A percentile compares a stretch with the other conserved stretches of the same genome.
Conservation (phyloP, 2,329 filamentous ascomycete genomes). For the Pestalotiopsis fici region DNA sequence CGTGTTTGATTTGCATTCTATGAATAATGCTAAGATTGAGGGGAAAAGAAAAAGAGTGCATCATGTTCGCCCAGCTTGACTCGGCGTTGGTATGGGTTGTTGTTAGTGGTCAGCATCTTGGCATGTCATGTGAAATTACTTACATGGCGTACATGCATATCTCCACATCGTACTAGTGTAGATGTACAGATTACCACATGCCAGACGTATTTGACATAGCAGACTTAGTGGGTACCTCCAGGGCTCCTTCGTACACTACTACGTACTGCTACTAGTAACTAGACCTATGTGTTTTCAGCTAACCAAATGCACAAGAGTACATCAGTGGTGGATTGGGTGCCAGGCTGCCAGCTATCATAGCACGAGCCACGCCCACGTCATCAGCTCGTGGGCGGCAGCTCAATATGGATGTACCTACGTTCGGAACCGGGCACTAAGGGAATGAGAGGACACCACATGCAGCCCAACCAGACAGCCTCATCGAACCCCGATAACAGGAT, state of each 20-base stretch:
- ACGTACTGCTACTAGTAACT: no score
- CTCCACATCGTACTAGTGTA: no score
- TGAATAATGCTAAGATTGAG: no score
- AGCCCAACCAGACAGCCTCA: no score
- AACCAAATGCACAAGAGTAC: no score
- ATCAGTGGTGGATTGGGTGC: not conserved
- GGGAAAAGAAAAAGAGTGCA: not conserved
- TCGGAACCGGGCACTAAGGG: no score
- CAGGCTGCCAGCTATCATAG: not conserved
- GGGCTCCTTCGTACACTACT: no score
- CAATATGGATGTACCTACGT: no score
- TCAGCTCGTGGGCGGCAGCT: not conserved
- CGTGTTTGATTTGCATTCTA: no score
- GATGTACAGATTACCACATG: not conserved
- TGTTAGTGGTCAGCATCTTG: not conserved
- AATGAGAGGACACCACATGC: no score
- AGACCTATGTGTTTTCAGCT: no score
- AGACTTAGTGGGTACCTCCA: not conserved
- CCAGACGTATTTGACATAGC: not conserved
- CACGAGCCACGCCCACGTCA: slow-evolving; percentile 2
- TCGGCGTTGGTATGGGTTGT: not conserved
- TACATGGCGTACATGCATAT: not conserved
- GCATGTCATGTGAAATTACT: not conserved
- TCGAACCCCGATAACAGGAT: not conserved
- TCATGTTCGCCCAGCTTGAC: not conserved